Percentiles rank a stretch among this genome's conserved stretches.
These are phyloP conservation scores for Lumnitzera littorea DNA, from an alignment of 345 rosid genomes.

Conservation along the genomic window DNA sequence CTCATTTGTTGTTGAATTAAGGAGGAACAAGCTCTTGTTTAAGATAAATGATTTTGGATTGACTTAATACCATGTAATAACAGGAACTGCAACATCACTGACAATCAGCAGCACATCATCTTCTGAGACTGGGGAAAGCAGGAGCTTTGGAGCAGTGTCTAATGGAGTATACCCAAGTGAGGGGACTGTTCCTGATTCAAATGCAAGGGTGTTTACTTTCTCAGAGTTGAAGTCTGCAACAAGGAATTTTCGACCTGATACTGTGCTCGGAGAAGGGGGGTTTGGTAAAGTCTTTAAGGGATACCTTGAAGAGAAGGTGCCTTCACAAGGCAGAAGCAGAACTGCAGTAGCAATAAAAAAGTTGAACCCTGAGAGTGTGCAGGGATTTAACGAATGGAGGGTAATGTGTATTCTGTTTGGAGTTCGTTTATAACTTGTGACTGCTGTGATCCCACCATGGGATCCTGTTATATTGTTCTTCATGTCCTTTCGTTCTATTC, in stretches of 20 bases:
- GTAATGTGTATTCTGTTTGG: slow-evolving; percentile 2
- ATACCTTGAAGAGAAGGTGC: slow-evolving; percentile 9
- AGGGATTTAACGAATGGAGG: slow-evolving; percentile 13
- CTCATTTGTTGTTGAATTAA: not conserved
- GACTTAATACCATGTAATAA: not conserved
- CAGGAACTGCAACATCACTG: slow-evolving; percentile 13
- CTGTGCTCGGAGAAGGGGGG: slow-evolving; percentile 5
- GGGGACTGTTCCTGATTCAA: not conserved
- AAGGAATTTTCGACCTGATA: slow-evolving; percentile 7
- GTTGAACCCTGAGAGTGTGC: not conserved
- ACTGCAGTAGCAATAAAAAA: slow-evolving; percentile 4
- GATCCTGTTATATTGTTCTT: too few species aligned
- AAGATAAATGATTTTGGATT: not conserved
- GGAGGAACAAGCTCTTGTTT: not conserved
- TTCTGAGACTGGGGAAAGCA: slow-evolving; percentile 9
- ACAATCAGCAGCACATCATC: slow-evolving; percentile 16
- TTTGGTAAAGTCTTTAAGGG: slow-evolving; percentile 15
- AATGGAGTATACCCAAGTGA: slow-evolving; percentile 5
- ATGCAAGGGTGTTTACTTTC: slow-evolving; percentile 6
- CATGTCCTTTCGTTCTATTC: too few species aligned
- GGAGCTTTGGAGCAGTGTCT: slow-evolving; percentile 8
- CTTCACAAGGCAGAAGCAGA: not conserved
- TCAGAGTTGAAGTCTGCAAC: slow-evolving; percentile 8
- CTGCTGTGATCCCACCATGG: too few species aligned
- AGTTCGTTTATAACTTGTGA: too few species aligned